phyloP scores from a whole-genome alignment of 2,329 filamentous ascomycete genomes.

The Trichoderma lentiforme region DNA sequence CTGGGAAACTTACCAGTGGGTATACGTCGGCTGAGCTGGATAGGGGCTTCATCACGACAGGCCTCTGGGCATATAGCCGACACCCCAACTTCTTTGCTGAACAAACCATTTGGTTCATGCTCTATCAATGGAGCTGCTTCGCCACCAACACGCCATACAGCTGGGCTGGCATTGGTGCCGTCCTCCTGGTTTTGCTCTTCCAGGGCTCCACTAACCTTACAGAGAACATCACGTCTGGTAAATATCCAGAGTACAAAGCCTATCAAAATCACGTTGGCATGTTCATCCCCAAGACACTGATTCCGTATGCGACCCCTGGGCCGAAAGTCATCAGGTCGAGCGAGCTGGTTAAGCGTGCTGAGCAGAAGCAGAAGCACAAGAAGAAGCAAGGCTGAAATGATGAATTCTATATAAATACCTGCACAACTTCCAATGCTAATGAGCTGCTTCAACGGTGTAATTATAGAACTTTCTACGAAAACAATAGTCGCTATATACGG shows the following conservation, averaged over 20 bases:
- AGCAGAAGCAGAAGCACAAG: conserved; percentile 37
- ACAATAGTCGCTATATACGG: not conserved
- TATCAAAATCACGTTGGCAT: conserved; percentile 82
- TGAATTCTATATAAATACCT: not conserved
- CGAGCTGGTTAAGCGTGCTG: conserved; percentile 46
- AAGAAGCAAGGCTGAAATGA: conserved; percentile 36
- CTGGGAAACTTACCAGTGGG: conserved; percentile 63
- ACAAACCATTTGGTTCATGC: conserved; percentile 80
- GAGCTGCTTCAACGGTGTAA: not conserved
- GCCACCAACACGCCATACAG: conserved; percentile 68
- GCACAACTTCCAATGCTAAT: conserved; percentile 14
- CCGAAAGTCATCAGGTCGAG: conserved; percentile 51
- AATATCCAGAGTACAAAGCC: conserved; percentile 82
- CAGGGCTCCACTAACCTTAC: conserved; percentile 87
- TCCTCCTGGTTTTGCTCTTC: conserved; percentile 74
- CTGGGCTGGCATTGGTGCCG: conserved; percentile 72
- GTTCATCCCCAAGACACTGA: conserved; percentile 65
- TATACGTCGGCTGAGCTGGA: conserved; percentile 75
- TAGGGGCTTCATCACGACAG: conserved; percentile 80
- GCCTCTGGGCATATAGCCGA: conserved; percentile 82
- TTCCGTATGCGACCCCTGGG: conserved; percentile 41
- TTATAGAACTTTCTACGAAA: not conserved
- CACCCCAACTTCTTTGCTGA: conserved; percentile 96
- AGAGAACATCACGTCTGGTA: conserved; percentile 72
- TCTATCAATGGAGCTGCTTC: conserved; percentile 87